phyloP scores from a whole-genome alignment of 441 rosid genomes.

The Sinapis alba region DNA sequence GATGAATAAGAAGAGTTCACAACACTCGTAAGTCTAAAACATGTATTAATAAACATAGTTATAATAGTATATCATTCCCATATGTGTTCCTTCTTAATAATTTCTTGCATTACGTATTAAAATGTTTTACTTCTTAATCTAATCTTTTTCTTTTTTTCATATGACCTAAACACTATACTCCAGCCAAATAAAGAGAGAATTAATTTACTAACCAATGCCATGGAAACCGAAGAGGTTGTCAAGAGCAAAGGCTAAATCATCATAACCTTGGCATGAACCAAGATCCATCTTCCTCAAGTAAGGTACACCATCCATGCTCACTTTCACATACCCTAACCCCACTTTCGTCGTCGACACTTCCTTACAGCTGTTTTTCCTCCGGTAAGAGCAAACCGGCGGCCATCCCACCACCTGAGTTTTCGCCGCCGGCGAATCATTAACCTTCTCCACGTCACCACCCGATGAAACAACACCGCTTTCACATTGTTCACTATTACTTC shows the following conservation, averaged over 20 bases:
- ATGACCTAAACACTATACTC: neutral
- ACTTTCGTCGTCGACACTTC: conserved; percentile 35
- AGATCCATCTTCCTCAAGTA: conserved; percentile 84
- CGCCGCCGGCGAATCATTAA: conserved; percentile 24
- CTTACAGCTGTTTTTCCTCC: conserved; percentile 62
- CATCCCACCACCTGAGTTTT: conserved; percentile 86
- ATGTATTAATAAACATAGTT: neutral
- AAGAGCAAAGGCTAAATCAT: conserved; percentile 57
- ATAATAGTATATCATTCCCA: neutral
- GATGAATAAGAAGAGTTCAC: neutral
- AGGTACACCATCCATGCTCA: conserved; percentile 94
- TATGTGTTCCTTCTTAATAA: neutral
- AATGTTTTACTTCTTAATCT: neutral
- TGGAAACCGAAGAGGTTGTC: conserved; percentile 63
- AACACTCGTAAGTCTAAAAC: neutral
- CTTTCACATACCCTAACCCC: conserved; percentile 66
- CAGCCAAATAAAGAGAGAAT: neutral
- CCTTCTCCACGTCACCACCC: conserved; percentile 42
- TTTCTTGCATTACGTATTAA: conserved; percentile 12
- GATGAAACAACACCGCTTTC: conserved; percentile 39
- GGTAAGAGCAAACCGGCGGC: conserved; percentile 89
- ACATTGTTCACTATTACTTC: conserved; percentile 36
- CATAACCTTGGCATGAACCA: conserved; percentile 55
- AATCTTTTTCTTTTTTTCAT: neutral
- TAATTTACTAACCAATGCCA: conserved; percentile 56